Evolutionary conservation across 345 rosid genomes (phyloP), one percentile per base, ranked within the genome.

Genomic region (Eucalyptus globulus): DNA sequence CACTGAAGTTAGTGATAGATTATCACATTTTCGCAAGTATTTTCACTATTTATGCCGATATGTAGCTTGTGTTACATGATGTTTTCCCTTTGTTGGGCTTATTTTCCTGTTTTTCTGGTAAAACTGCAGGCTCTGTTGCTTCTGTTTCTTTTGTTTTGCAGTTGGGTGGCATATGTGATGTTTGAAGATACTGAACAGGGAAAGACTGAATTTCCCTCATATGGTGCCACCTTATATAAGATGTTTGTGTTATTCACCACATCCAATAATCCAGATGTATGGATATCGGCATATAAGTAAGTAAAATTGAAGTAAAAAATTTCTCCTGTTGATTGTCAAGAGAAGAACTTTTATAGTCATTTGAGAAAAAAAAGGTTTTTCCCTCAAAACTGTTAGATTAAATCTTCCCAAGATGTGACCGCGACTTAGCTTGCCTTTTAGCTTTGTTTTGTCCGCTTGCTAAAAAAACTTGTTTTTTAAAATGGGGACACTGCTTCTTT

Each of bases 271-370:
- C 99, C 99, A 88, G 98, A 97, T 94, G 99, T 98, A 60, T 98
- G 99, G 99, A 94, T 97, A 93, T 97, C 97, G 49, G 98, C 99
- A 85, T 98, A 98, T 93, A 97, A 96, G 99, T 98, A 94, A 95
- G 99, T 95, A 24, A 67, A 85, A 40, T 47, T 86, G 72, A 86
- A 80, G 47, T 22, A 21, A 40, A 27, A 40, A 87, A 88, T 44
- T 86, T 40, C 56, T 89, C 54, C 88, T 16, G 53, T 53, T 88
- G 34, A 13, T 87, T 88, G 37, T 69, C 31, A n/a, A 76, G 85
- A 76, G 85, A 76, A 40, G 47, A 76, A 21, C 85, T 40, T 40
- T 76, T 76, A 2, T 76, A 0, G 76, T n/a, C 76, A 15, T n/a
- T 65, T 2, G 5, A 65, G 21, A 65, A 65, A n/a, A 65, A 65